These are phyloP conservation scores for Triadica sebifera DNA, from an alignment of 345 rosid species.

Conservation along the genomic window DNA sequence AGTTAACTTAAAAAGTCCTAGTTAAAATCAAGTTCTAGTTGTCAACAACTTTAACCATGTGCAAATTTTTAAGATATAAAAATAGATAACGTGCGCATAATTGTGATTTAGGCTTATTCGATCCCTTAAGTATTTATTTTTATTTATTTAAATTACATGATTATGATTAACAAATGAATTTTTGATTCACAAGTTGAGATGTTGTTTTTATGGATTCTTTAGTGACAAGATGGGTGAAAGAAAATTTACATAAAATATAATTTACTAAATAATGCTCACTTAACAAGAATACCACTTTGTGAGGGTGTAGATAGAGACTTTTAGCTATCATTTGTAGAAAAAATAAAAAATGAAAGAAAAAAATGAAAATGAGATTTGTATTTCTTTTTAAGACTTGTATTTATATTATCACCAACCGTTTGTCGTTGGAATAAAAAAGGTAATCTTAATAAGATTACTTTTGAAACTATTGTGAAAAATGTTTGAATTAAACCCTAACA, in stretches of 20 bases:
- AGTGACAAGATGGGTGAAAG: background rate
- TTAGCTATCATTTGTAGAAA: no score
- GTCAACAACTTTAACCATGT: no score
- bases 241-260: background rate
- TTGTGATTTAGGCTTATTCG: no score
- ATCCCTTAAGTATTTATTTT: no score
- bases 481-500: background rate
- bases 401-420: constrained; percentile 5
- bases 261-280: constrained; percentile 4
- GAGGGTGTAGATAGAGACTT: constrained; percentile 1
- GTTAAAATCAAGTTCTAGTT: no score
- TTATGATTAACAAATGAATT: no score
- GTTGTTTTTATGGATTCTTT: background rate
- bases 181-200: background rate
- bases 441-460: no score
- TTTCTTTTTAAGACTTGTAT: background rate
- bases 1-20: no score
- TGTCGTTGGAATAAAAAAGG: constrained; percentile 4
- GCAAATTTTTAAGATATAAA: no score
- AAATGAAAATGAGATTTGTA: background rate
- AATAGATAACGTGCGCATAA: no score
- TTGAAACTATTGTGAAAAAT: background rate
- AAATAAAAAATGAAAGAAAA: no score
- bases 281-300: background rate
- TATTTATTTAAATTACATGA: no score